Percentiles rank a stretch among this genome's conserved stretches.
These are phyloP conservation scores for Glonium stellatum DNA, from an alignment of 495 filamentous ascomycete species.

Conservation along the genomic window DNA sequence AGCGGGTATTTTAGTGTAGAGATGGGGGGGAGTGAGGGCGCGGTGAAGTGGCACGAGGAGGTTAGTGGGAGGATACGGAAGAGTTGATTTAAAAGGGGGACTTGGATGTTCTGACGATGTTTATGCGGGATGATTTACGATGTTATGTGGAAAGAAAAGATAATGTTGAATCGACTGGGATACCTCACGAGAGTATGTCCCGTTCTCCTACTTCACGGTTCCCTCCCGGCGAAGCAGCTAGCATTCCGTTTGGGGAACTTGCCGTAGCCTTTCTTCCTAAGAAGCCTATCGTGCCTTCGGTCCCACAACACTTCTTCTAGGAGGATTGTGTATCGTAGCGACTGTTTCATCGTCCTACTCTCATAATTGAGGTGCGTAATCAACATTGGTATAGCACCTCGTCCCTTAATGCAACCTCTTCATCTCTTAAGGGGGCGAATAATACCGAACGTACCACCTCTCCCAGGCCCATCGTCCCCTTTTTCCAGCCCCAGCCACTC, in stretches of 20 bases:
- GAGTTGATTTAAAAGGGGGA: neutral
- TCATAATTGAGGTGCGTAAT: constrained; percentile 61
- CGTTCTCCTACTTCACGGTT: constrained; percentile 19
- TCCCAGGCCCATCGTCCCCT: too few species aligned
- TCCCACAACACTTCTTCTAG: constrained; percentile 54
- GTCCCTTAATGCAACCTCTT: constrained; percentile 43
- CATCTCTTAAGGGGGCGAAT: too few species aligned
- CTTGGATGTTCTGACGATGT: neutral
- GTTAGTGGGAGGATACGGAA: neutral
- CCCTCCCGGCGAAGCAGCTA: constrained; percentile 37
- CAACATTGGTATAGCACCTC: constrained; percentile 51
- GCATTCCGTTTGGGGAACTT: constrained; percentile 47
- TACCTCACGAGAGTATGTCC: constrained; percentile 9
- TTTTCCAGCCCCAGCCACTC: too few species aligned
- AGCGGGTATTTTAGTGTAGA: neutral
- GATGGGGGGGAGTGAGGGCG: neutral
- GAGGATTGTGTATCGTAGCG: constrained; percentile 56
- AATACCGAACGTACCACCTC: too few species aligned
- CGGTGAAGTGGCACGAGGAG: neutral
- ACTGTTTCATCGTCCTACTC: constrained; percentile 48
- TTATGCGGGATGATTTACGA: too few species aligned
- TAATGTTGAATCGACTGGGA: neutral
- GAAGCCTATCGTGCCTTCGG: constrained; percentile 43
- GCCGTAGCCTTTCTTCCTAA: constrained; percentile 47
- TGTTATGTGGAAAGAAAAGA: neutral